Base-by-base conservation (phyloP, 176 grass and related monocot genomes). In the Carex littledalei region DNA sequence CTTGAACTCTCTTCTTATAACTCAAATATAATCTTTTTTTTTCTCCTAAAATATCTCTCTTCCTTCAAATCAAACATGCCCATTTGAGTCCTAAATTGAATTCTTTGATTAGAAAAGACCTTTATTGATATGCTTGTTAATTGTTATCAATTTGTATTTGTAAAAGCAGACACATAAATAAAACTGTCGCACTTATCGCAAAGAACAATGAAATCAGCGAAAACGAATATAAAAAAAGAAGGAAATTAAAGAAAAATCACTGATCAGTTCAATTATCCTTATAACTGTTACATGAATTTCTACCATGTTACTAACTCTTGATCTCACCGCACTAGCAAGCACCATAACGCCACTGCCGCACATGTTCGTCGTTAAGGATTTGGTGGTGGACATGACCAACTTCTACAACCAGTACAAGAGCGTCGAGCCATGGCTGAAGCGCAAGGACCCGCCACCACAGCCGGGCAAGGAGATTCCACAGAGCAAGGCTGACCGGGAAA, bases 321-420 rank as follows among this genome's bases (percentile, higher is more conserved):
- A 76, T 50, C 12, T 37, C 4, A 60, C 84, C 8, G 3, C 83
- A 0, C 57, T 72, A 6, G 85, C 90, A 0, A 89, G 88, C 82
- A 94, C 84, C 29, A 84, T 97, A 89, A 88, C 94, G 55, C 94
- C 94, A 77, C 89, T 97, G 45, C 94, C 94, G 0, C 94, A 97
- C 86, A 97, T 97, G 94, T 97, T 94, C 81, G 94, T 97, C 66
- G 41, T 97, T 81, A 97, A 97, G 94, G 94, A 97, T 85, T 86
- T 97, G 34, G 90, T 94, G 84, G 94, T 97, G 37, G 94, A 94
- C 72, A 97, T 97, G 94, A 97, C 94, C 88, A 97, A 94, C 82
- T 94, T 94, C 87, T 94, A 94, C 84, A 89, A 0, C 85, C 93
- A 94, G 87, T 94, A 94, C 85, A 94, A 90, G 87, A 94, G 93